A percentile compares a stretch with the other conserved stretches of the same genome.
phyloP scores from a whole-genome alignment of 2,329 filamentous ascomycete species.

The Cytospora schulzeri region DNA sequence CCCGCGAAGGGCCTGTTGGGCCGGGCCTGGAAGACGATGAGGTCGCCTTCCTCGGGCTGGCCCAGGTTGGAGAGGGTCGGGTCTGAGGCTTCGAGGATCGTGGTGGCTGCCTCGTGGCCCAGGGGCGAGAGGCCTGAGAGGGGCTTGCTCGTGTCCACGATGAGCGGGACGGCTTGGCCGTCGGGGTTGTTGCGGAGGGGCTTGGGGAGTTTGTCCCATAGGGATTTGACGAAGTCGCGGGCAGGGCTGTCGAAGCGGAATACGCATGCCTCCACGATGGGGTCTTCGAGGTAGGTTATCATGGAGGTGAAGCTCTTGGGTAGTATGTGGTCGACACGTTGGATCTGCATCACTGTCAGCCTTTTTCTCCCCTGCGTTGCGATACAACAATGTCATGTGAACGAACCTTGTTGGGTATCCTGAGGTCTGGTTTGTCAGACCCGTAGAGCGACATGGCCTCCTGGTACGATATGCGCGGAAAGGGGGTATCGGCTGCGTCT shows the following conservation, averaged over 20 bases:
- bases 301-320: slow-evolving; percentile 69
- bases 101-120: slow-evolving; percentile 70
- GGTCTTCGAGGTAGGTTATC: slow-evolving; percentile 69
- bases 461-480: slow-evolving; percentile 68
- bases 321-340: slow-evolving; percentile 63
- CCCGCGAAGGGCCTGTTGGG: slow-evolving; percentile 65
- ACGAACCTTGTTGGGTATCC: slow-evolving; percentile 68
- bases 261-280: slow-evolving; percentile 75
- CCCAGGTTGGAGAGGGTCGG: slow-evolving; percentile 38
- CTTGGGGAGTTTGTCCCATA: slow-evolving; percentile 56
- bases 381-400: not conserved
- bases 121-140: slow-evolving; percentile 76
- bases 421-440: slow-evolving; percentile 88
- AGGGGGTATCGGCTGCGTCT: slow-evolving; percentile 38
- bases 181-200: slow-evolving; percentile 68
- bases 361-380: slow-evolving; percentile 18
- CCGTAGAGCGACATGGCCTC: slow-evolving; percentile 80
- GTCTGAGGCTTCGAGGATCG: slow-evolving; percentile 39
- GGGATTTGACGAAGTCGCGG: slow-evolving; percentile 59
- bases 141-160: slow-evolving; percentile 74
- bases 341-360: slow-evolving; percentile 54
- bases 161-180: slow-evolving; percentile 78
- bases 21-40: slow-evolving; percentile 81
- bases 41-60: slow-evolving; percentile 67
- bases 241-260: slow-evolving; percentile 60